These are phyloP conservation scores for Backusella luteola DNA, from an alignment of 192 early-diverging fungal species.

Conservation along the genomic window DNA sequence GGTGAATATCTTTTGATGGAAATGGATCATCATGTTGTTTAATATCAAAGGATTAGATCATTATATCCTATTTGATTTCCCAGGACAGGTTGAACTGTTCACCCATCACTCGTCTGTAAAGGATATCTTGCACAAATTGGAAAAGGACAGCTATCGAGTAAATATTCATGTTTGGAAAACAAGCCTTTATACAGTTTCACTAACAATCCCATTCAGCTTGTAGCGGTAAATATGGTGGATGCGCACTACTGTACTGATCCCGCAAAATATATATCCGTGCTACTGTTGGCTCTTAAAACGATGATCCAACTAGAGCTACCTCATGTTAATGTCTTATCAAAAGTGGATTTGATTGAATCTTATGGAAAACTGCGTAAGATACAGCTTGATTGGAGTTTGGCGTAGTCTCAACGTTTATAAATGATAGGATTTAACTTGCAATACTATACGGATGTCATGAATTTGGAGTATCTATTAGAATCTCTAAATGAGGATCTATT, in stretches of 20 bases:
- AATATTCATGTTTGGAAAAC: background rate
- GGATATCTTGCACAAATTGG: conserved; percentile 68
- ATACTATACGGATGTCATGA: conserved; percentile 94
- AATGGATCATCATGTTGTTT: background rate
- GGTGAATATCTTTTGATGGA: conserved; percentile 21
- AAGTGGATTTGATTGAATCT: conserved; percentile 86
- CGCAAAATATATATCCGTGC: conserved; percentile 87
- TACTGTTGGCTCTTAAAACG: conserved; percentile 86
- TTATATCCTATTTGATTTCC: conserved; percentile 96
- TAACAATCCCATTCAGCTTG: conserved; percentile 45
- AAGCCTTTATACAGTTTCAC: no score
- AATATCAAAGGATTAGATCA: conserved; percentile 51
- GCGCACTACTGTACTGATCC: conserved; percentile 92
- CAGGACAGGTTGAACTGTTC: conserved; percentile 97
- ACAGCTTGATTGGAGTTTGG: no score
- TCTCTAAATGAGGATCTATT: conserved; percentile 74
- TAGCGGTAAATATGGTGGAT: conserved; percentile 85
- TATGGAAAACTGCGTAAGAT: conserved; percentile 65
- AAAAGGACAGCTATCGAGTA: conserved; percentile 71
- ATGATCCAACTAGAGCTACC: conserved; percentile 95
- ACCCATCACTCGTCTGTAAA: conserved; percentile 89
- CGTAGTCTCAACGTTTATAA: no score
- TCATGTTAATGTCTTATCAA: conserved; percentile 95
- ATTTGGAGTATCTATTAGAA: conserved; percentile 79
- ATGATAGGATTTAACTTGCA: conserved; percentile 80